Conservation (phyloP, 176 grass and related monocot species). For the Hordeum vulgare region MorexV3_pseudomolecules_assembly NC_058521.1:570492288-570492787, state of each 20-base stretch:
- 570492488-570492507: background rate
- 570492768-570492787: background rate
- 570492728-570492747: background rate
- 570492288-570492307: background rate
- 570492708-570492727: background rate
- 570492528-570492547: background rate
- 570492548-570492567: background rate
- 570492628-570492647: background rate
- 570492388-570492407: too few species aligned
- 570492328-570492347: background rate
- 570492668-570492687: background rate
- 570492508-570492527: background rate
- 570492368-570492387: background rate
- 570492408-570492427: background rate
- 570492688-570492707: background rate
- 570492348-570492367: background rate
- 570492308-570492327: background rate
- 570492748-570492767: background rate
- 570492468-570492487: background rate
- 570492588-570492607: background rate
- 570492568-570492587: background rate
- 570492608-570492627: background rate
- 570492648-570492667: background rate
- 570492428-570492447: background rate
- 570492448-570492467: background rate